A percentile compares a stretch with the other conserved stretches of the same genome.
phyloP scores from a whole-genome alignment of 768 basidiomycete genomes.

The Lenzites betulinus region DNA sequence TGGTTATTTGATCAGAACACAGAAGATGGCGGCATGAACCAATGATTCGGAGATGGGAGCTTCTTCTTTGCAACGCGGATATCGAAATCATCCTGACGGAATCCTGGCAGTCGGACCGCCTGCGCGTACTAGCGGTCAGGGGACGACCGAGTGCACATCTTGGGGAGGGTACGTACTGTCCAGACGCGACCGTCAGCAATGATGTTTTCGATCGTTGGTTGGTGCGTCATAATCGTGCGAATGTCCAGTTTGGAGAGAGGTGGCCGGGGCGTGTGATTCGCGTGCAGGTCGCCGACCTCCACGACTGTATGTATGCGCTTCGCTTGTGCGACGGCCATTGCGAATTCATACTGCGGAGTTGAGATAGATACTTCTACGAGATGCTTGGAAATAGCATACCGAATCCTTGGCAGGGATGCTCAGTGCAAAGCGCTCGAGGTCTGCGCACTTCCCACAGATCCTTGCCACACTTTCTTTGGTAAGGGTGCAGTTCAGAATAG shows the following conservation, averaged over 20 bases:
- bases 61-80: constrained; percentile 12
- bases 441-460: constrained; percentile 45
- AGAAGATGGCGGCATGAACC: constrained; percentile 23
- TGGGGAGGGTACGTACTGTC: constrained; percentile 45
- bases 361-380: constrained; percentile 20
- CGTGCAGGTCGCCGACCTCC: constrained; percentile 45
- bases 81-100: background rate
- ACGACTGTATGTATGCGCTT: constrained; percentile 45
- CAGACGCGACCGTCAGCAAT: constrained; percentile 54
- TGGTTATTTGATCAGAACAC: background rate
- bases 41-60: constrained; percentile 13
- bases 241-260: constrained; percentile 42
- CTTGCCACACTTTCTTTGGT: constrained; percentile 40
- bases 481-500: constrained; percentile 50
- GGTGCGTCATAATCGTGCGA: constrained; percentile 42
- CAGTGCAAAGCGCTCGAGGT: constrained; percentile 53
- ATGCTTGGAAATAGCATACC: constrained; percentile 7
- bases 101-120: background rate
- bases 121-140: background rate
- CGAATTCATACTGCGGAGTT: constrained; percentile 33
- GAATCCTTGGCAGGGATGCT: constrained; percentile 53
- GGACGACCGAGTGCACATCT: background rate
- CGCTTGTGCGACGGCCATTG: constrained; percentile 38
- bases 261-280: constrained; percentile 41
- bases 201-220: constrained; percentile 46